Evolutionary conservation across 2,329 filamentous ascomycete species (phyloP), one percentile per base, ranked within the genome.

Genomic region (Sclerotinia minor): DNA sequence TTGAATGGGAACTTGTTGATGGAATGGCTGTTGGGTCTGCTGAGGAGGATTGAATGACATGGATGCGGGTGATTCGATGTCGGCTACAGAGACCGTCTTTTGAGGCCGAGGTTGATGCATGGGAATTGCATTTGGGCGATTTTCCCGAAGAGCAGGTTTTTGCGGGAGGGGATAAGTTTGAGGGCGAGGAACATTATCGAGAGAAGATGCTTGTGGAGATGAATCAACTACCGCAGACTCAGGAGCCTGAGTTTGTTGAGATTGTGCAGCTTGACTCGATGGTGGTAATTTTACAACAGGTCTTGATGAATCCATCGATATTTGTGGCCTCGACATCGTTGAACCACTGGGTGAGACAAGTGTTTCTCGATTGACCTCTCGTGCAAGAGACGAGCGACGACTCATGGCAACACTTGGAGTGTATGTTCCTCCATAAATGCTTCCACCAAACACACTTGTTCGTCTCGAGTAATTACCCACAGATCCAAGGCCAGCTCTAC

Each of bases 41-140:
- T 87, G 85, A 19, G 86, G 85, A 71, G 84, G 84, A 38, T 82
- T 81, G 79, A 87, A 81, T 72, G 83, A 74, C 82, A 82, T 64
- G 78, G 79, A 68, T 79, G 77, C 73, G 80, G 94, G 92, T 9
- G 91, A 91, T 78, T 98, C 95, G 73, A 98, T 97, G 74, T 92
- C 93, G 68, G 92, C 92, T 68, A 98, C 88, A 13, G 94, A 97
- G 44, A 98, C 92, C 7, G 93, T 85, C 82, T 98, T 98, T 78
- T 98, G 94, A 11, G 95, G 94, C 64, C 92, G 90, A 68, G 95
- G 95, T 77, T 98, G 95, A 77, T 98, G 92, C 88, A 98, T 97
- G 0, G 92, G 86, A 72, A 86, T 81, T 54, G 80, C 78, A 71
- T 77, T 82, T 6, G 82, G 79, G 54, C 83, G 80, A 72, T 82